A percentile compares a stretch with the other conserved stretches of the same genome.
phyloP scores from a whole-genome alignment of 2,329 filamentous ascomycete genomes.

The Pezicula neosporulosa region DNA sequence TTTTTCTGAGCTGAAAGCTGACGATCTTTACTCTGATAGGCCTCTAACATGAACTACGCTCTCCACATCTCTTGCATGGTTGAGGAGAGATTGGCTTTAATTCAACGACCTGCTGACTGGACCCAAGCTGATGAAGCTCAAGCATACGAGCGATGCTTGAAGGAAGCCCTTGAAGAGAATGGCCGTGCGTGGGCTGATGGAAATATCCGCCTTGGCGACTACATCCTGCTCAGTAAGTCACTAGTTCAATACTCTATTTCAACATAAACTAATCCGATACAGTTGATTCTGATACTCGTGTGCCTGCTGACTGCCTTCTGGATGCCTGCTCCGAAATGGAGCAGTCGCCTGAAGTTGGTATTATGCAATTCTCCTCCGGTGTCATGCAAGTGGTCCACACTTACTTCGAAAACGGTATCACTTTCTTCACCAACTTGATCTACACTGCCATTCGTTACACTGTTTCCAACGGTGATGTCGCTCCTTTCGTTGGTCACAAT shows the following conservation, averaged over 20 bases:
- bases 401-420: constrained; percentile 69
- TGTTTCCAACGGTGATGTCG: constrained; percentile 74
- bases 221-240: constrained; percentile 61
- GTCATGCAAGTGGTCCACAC: constrained; percentile 77
- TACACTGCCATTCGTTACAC: constrained; percentile 75
- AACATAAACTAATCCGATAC: constrained; percentile 10
- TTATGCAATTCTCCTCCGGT: constrained; percentile 74
- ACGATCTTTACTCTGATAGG: constrained; percentile 53
- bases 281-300: constrained; percentile 75
- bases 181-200: constrained; percentile 78
- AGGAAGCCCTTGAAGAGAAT: constrained; percentile 63
- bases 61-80: constrained; percentile 66
- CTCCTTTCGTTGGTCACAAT: constrained; percentile 79
- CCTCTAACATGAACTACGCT: constrained; percentile 71
- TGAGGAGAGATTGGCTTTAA: constrained; percentile 60
- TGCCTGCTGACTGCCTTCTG: constrained; percentile 72
- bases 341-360: constrained; percentile 72
- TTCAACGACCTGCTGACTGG: constrained; percentile 60
- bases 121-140: constrained; percentile 64
- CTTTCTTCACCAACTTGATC: constrained; percentile 71
- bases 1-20: constrained; percentile 13
- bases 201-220: constrained; percentile 82
- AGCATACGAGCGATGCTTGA: constrained; percentile 63
- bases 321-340: constrained; percentile 83
- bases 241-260: constrained; percentile 18